Percentiles rank a stretch among this genome's conserved stretches.
Evolutionary conservation across 2,329 filamentous ascomycete genomes (phyloP).

Genomic region (Colletotrichum costaricense): DNA sequence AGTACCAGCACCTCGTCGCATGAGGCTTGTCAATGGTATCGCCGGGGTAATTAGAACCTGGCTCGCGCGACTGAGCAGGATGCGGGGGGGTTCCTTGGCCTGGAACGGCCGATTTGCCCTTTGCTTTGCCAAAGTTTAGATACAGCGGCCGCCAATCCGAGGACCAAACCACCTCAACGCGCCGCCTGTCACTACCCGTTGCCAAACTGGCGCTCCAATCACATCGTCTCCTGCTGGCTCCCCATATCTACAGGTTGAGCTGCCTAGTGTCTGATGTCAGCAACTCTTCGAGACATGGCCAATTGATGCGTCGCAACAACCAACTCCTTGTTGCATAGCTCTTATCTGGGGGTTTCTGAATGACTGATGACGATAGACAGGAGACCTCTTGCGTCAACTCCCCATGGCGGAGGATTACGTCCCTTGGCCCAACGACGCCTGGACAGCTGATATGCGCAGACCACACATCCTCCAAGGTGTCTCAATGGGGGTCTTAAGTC

Average conservation of each 20-base stretch:
- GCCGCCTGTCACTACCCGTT: background rate
- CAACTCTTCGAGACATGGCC: background rate
- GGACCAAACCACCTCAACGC: background rate
- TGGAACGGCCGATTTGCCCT: slow-evolving; percentile 9
- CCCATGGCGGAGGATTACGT: background rate
- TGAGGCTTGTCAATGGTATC: background rate
- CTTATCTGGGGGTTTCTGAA: background rate
- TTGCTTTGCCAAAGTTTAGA: slow-evolving; percentile 20
- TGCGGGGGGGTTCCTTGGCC: background rate
- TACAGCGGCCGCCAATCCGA: background rate
- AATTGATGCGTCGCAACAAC: background rate
- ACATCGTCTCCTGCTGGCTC: background rate
- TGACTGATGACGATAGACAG: background rate
- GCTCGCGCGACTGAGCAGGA: background rate
- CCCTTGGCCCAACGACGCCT: background rate
- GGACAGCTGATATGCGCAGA: too few species aligned
- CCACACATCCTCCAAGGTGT: background rate
- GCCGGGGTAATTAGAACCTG: background rate
- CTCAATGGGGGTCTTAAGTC: background rate
- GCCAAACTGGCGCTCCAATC: slow-evolving; percentile 4
- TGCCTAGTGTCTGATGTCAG: slow-evolving; percentile 6
- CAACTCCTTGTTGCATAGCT: background rate
- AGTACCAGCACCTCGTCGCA: background rate
- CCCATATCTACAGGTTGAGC: background rate
- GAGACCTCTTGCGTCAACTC: background rate